Evolutionary conservation across 169 alveolate species (phyloP).

Genomic region (Eimeria praecox): DNA sequence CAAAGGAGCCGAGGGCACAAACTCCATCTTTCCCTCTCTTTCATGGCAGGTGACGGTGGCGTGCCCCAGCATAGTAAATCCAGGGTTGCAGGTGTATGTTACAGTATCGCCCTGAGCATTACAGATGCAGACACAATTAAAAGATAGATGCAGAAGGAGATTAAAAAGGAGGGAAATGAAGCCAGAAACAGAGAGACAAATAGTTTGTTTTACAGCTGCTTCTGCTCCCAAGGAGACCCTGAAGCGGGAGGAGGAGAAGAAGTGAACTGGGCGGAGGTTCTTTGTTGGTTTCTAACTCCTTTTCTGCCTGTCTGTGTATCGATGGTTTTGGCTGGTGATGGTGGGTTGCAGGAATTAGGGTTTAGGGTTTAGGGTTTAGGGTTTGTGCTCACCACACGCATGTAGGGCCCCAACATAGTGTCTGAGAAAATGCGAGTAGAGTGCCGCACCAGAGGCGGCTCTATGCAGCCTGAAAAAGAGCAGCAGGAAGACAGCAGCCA

Average conservation of each 20-base stretch:
- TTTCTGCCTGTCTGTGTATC: not conserved
- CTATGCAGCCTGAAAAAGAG: slow-evolving; percentile 47
- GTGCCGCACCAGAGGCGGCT: slow-evolving; percentile 74
- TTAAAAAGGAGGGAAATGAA: not conserved
- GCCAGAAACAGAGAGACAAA: not conserved
- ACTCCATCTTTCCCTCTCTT: slow-evolving; percentile 73
- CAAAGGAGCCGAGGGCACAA: slow-evolving; percentile 68
- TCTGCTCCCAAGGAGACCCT: not conserved
- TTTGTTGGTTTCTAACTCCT: not conserved
- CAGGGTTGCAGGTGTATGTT: slow-evolving; percentile 73
- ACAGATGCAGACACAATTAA: not conserved
- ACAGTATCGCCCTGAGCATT: slow-evolving; percentile 82
- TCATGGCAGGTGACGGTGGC: slow-evolving; percentile 57
- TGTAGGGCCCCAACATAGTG: slow-evolving; percentile 70
- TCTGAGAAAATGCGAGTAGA: slow-evolving; percentile 72
- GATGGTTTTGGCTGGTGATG: not conserved
- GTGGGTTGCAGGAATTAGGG: too few relatives aligned
- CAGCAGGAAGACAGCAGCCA: not conserved
- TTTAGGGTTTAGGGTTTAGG: not conserved
- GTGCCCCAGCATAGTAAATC: slow-evolving; percentile 69
- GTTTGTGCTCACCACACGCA: slow-evolving; percentile 76
- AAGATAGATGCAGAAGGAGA: not conserved
- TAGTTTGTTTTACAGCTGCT: not conserved
- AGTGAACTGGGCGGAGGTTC: not conserved
- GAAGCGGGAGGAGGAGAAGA: not conserved